Evolutionary conservation across 2,329 filamentous ascomycete species (phyloP).

Genomic region (Orbilia brochopaga): DNA sequence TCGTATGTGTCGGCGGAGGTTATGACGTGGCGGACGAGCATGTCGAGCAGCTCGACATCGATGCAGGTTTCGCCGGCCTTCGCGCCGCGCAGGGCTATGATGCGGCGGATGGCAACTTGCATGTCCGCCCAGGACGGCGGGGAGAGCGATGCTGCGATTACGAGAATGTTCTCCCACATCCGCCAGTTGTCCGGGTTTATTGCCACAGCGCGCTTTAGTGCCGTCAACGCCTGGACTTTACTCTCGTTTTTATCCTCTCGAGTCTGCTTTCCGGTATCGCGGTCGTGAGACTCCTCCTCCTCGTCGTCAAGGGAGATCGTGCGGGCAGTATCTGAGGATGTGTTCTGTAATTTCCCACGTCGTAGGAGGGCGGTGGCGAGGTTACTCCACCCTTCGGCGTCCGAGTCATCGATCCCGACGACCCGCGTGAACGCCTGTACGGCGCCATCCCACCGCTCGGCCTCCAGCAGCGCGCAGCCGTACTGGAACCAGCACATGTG

Average conservation of each 20-base stretch:
- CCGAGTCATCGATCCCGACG: slow-evolving; percentile 83
- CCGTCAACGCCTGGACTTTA: slow-evolving; percentile 66
- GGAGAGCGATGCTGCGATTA: slow-evolving; percentile 76
- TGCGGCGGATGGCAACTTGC: slow-evolving; percentile 72
- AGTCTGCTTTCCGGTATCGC: slow-evolving; percentile 56
- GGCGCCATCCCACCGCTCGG: slow-evolving; percentile 77
- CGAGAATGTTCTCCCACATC: slow-evolving; percentile 97
- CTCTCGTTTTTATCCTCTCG: slow-evolving; percentile 21
- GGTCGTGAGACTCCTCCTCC: slow-evolving; percentile 56
- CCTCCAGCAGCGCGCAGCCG: slow-evolving; percentile 82
- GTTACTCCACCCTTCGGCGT: slow-evolving; percentile 94
- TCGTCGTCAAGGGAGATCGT: slow-evolving; percentile 50
- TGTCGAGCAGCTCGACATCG: slow-evolving; percentile 73
- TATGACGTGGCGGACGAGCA: slow-evolving; percentile 75
- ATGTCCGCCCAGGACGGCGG: slow-evolving; percentile 79
- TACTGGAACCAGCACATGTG: slow-evolving; percentile 86
- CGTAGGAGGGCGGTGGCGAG: slow-evolving; percentile 81
- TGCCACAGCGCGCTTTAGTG: slow-evolving; percentile 83
- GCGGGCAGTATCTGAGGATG: slow-evolving; percentile 56
- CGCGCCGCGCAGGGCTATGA: slow-evolving; percentile 74
- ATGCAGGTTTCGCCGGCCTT: slow-evolving; percentile 76
- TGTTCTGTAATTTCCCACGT: slow-evolving; percentile 58
- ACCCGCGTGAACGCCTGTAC: slow-evolving; percentile 81
- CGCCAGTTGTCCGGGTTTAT: slow-evolving; percentile 85
- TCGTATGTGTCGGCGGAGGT: slow-evolving; percentile 60